Base-by-base conservation (phyloP, 306 rosid species). In the Castanea crenata region DNA sequence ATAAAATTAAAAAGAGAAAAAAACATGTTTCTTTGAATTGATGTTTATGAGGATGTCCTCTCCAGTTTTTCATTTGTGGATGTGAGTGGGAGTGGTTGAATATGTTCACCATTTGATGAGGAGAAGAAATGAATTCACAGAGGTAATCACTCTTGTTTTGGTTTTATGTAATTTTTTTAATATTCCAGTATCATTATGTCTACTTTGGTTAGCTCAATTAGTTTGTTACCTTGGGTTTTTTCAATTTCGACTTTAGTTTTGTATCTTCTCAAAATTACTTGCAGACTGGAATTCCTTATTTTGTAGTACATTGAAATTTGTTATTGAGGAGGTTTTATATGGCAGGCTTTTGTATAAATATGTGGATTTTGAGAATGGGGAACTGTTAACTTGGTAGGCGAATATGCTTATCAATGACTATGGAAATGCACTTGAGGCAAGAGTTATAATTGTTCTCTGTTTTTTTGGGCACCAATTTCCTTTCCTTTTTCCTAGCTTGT, bases 381-480 rank as follows among this genome's bases (percentile, higher is more conserved):
- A 34, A 14, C 34, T 69, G 16, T 25, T 27, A 46, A 62, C 44
- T 25, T 58, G 65, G 54, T 12, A n/a, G 70, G 69, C 51, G 46
- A n/a, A 23, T 73, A 72, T 74, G 79, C 59, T 69, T 58, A 46
- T 12, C 77, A 76, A 84, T 79, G 83, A 77, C 70, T 16, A 32
- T 41, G 68, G 70, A 78, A 74, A 67, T 59, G 44, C 74, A 70
- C 41, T 87, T 82, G 92, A 86, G 84, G 78, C 83, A 82, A 84
- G 81, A 80, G 84, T 82, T 74, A 62, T 25, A 76, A 62, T 70
- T 71, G 14, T 72, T 31, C 3, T 55, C 14, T 34, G 5, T 10
- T 72, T 31, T 1, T 23, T 5, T 49, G 21, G 3, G 8, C 67
- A 12, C 54, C 16, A 49, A 12, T 38, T 57, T 31, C 51, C 27